Evolutionary conservation across 2,329 filamentous ascomycete genomes (phyloP).

Genomic region (Madurella mycetomatis): DNA sequence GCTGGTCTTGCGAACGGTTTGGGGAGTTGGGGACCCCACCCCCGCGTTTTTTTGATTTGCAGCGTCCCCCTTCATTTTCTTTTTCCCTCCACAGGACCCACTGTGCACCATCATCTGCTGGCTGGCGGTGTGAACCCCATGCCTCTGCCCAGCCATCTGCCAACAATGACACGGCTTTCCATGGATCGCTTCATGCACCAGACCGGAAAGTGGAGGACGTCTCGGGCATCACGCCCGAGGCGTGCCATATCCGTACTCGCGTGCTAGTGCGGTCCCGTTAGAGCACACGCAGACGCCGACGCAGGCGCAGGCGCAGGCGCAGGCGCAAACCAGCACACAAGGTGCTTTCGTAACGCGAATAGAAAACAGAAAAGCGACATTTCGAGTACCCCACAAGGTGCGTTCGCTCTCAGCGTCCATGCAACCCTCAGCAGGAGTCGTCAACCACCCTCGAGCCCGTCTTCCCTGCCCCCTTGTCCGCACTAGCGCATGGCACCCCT

Average conservation of each 20-base stretch:
- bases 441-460: neutral
- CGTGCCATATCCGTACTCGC: constrained; percentile 4
- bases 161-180: neutral
- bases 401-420: constrained; percentile 15
- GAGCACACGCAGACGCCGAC: neutral
- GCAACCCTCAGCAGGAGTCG: constrained; percentile 19
- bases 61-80: constrained; percentile 15
- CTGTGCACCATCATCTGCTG: neutral
- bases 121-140: constrained; percentile 1
- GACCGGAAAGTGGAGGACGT: neutral
- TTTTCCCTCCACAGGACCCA: constrained; percentile 15
- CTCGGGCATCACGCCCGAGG: neutral
- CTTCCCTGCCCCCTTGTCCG: constrained; percentile 6
- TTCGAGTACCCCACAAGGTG: constrained; percentile 19
- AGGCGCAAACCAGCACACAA: no score
- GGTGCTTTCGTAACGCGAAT: constrained; percentile 3
- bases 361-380: constrained; percentile 14
- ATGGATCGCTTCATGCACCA: constrained; percentile 8
- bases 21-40: constrained; percentile 18
- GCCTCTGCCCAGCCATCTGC: neutral
- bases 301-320: no score
- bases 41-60: constrained; percentile 25
- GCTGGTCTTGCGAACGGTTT: constrained; percentile 18
- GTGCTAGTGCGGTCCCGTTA: constrained; percentile 3
- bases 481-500: constrained; percentile 17